Evolutionary conservation across 2,329 filamentous ascomycete species (phyloP).

Genomic region (Colletotrichum melonis): DNA sequence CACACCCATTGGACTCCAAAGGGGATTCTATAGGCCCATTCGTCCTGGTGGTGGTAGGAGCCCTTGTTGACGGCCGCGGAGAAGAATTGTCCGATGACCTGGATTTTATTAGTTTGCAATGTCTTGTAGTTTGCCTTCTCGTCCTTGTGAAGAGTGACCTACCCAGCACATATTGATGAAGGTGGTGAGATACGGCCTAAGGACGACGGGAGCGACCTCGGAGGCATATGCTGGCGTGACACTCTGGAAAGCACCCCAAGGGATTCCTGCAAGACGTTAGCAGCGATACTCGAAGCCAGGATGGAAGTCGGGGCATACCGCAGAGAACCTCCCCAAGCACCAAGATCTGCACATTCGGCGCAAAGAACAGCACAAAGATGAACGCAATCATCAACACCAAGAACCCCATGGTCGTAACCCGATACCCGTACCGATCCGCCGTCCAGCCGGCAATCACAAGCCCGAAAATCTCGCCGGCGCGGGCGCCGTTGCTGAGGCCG

Average conservation of each 20-base stretch:
- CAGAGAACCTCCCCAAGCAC: slow-evolving; percentile 61
- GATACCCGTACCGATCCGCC: slow-evolving; percentile 62
- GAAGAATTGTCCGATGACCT: slow-evolving; percentile 63
- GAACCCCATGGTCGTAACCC: slow-evolving; percentile 59
- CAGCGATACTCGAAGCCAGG: slow-evolving; percentile 18
- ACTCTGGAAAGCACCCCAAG: slow-evolving; percentile 64
- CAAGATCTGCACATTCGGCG: slow-evolving; percentile 56
- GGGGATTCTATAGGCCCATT: slow-evolving; percentile 63
- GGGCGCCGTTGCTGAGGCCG: slow-evolving; percentile 63
- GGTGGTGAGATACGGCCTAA: slow-evolving; percentile 64
- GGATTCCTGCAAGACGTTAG: slow-evolving; percentile 53
- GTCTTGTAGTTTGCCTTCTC: neutral
- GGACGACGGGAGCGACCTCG: slow-evolving; percentile 59
- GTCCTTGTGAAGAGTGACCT: neutral
- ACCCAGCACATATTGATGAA: slow-evolving; percentile 69
- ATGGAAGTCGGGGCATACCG: slow-evolving; percentile 32
- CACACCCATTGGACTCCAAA: slow-evolving; percentile 66
- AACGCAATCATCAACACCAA: slow-evolving; percentile 59
- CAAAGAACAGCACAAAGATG: slow-evolving; percentile 66
- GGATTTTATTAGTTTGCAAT: neutral
- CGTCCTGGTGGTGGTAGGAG: slow-evolving; percentile 49
- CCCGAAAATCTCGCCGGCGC: slow-evolving; percentile 66
- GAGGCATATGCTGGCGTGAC: slow-evolving; percentile 65
- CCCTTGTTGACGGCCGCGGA: slow-evolving; percentile 58
- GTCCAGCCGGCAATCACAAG: slow-evolving; percentile 64